Base-by-base conservation (phyloP, 805 yeast genomes). In the Candida qinlingensis region DNA sequence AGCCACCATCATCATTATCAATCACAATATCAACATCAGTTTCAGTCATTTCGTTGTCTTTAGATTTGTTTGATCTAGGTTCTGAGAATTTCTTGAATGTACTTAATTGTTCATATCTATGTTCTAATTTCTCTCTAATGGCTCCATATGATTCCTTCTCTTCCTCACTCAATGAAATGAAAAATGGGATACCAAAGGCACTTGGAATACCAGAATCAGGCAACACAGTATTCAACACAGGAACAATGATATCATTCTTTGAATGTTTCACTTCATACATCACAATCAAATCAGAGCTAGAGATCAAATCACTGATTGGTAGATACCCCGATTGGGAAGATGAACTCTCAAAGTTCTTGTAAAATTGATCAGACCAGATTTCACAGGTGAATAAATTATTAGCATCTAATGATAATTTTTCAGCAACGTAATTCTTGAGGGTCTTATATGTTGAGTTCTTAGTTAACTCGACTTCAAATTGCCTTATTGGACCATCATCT, bases 141-240 rank as follows among this genome's bases (percentile, higher is more conserved):
- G 64, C 58, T 6, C 83, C 85, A 59, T 77, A 81, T 27, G 87
- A 81, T 3, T 59, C 57, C 5, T 73, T 63, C 37, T 86, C 92
- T 1, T 70, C 72, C 35, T 71, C 69, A 2, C 74, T 45, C 10
- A 89, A 58, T 0, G 81, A 74, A 30, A 90, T 70, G 55, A 90
- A 82, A 56, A 88, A 80, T 3, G 98, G 98, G 1, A 83, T 63
- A 2, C 90, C 95, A 66, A 89, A 86, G 1, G 81, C 65, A 39
- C 72, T 72, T 1, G 75, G 71, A 10, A 68, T 61, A 68, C 47
- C 69, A 48, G 63, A 73, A 66, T 56, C 71, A 61, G 55, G 74
- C 59, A 39, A 64, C 50, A 62, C 59, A 0, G 77, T 68, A 52
- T 73, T 82, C 47, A 81, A 64, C 0, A 86, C 82, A 0, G 94